Percentiles rank a stretch among this genome's conserved stretches.
Conservation (phyloP, 352 stramenopile genomes). For the Nothophytophthora sp. region DNA sequence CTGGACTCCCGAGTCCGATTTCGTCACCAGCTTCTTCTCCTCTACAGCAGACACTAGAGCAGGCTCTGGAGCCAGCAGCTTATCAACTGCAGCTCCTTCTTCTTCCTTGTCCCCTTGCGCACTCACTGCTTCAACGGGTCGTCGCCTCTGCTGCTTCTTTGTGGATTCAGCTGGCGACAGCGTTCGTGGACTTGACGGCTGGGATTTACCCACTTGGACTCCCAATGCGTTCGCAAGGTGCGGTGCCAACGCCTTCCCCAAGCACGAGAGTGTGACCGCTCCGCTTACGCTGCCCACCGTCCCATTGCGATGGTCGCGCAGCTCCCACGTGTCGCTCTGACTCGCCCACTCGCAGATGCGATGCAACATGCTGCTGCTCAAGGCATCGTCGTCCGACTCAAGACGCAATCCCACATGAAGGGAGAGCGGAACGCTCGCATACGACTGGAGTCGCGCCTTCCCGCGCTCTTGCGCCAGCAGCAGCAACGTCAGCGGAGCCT, state of each 20-base stretch:
- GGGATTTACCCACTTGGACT: constrained; percentile 25
- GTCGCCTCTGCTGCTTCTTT: not conserved
- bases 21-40: constrained; percentile 4
- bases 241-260: constrained; percentile 39
- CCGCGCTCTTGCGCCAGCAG: constrained; percentile 36
- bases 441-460: constrained; percentile 33
- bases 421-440: constrained; percentile 29
- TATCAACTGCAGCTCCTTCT: not conserved
- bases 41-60: not conserved
- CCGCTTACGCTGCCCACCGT: constrained; percentile 23
- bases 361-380: constrained; percentile 7
- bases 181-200: constrained; percentile 6
- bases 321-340: constrained; percentile 32
- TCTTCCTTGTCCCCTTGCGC: not conserved
- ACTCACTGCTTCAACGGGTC: not conserved
- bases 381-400: not conserved
- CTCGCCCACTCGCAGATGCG: constrained; percentile 50
- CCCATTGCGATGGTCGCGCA: constrained; percentile 28
- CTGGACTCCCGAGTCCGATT: constrained; percentile 30
- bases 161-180: not conserved
- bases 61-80: too few species aligned
- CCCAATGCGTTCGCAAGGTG: constrained; percentile 33
- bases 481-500: constrained; percentile 32
- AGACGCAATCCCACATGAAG: constrained; percentile 24
- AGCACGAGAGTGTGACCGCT: constrained; percentile 42